A percentile compares a stretch with the other conserved stretches of the same genome.
These are phyloP conservation scores for Rhodamnia argentea DNA, from an alignment of 345 rosid species.

Conservation along the genomic window DNA sequence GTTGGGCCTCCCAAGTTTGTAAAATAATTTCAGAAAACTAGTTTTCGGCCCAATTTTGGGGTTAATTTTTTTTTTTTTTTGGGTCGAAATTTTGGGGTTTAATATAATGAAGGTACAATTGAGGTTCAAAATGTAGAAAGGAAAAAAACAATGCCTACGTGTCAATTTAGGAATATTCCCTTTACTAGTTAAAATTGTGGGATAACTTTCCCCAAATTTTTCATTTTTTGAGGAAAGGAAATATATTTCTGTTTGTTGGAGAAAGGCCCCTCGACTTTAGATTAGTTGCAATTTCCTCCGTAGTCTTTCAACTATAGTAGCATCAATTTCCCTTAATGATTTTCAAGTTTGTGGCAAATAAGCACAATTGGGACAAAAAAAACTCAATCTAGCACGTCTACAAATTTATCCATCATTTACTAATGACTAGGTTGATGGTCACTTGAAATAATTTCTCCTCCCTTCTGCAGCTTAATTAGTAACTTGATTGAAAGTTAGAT, in stretches of 20 bases:
- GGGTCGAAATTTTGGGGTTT: background rate
- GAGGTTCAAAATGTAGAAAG: background rate
- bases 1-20: background rate
- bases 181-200: background rate
- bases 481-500: background rate
- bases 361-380: background rate
- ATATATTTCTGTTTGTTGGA: too few species aligned
- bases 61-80: too few species aligned
- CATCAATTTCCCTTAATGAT: background rate
- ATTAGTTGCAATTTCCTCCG: background rate
- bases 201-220: background rate
- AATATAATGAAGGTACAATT: background rate
- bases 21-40: accelerated
- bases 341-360: background rate
- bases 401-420: background rate
- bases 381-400: background rate
- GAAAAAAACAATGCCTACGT: accelerated
- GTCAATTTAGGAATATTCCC: background rate
- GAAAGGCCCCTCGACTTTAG: background rate
- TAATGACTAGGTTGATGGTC: background rate
- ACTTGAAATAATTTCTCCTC: background rate
- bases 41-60: background rate
- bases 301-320: background rate
- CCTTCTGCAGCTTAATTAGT: accelerated
- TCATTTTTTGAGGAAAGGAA: background rate